Evolutionary conservation across 2,329 filamentous ascomycete genomes (phyloP).

Genomic region (Verticillium longisporum): DNA sequence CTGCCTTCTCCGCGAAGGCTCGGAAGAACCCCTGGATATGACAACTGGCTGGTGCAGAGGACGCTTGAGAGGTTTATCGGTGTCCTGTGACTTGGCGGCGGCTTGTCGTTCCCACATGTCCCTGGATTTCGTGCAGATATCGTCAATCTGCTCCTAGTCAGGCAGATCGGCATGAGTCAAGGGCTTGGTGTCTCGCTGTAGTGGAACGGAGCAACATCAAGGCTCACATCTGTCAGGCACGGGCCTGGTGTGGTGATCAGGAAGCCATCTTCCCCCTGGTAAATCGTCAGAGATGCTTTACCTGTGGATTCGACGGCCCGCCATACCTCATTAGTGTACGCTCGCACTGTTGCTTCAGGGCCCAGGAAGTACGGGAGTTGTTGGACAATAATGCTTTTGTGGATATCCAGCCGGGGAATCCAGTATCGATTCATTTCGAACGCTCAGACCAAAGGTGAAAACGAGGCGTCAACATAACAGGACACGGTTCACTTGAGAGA

Average conservation of each 20-base stretch:
- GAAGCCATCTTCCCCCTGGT: constrained; percentile 53
- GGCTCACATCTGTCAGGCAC: constrained; percentile 52
- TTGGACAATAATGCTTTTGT: constrained; percentile 53
- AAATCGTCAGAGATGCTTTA: constrained; percentile 6
- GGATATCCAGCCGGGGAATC: constrained; percentile 53
- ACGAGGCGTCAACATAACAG: not conserved
- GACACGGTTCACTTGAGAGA: not conserved
- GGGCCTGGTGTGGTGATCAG: constrained; percentile 51
- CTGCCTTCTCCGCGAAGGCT: constrained; percentile 25
- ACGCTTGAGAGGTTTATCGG: constrained; percentile 45
- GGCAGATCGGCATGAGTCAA: constrained; percentile 5
- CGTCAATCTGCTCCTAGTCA: constrained; percentile 53
- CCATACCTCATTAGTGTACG: constrained; percentile 49
- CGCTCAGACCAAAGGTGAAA: not conserved
- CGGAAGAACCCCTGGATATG: constrained; percentile 33
- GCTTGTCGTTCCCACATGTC: constrained; percentile 52
- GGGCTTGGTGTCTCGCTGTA: not conserved
- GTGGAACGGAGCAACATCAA: not conserved
- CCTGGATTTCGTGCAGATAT: constrained; percentile 53
- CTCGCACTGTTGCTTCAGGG: constrained; percentile 48
- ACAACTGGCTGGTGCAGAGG: constrained; percentile 50
- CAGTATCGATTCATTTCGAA: constrained; percentile 49
- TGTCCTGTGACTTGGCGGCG: constrained; percentile 38
- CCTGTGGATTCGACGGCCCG: constrained; percentile 13
- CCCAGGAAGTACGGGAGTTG: constrained; percentile 53